A percentile compares a stretch with the other conserved stretches of the same genome.
These are phyloP conservation scores for Mucor plumbeus DNA, from an alignment of 371 early-diverging fungal species.

Conservation along the genomic window DNA sequence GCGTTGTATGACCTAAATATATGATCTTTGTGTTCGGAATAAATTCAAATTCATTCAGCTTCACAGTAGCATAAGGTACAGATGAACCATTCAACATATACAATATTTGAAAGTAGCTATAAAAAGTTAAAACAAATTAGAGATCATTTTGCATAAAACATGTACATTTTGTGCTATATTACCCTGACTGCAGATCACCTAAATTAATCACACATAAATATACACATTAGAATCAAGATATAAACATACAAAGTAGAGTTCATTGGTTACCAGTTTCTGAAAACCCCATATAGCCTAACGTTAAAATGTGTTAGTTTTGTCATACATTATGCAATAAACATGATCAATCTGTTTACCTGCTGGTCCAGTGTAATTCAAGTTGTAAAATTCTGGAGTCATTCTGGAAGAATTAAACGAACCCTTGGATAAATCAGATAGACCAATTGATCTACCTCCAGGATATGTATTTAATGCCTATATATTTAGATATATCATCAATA, in stretches of 20 bases:
- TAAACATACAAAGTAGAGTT: not conserved
- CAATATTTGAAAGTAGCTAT: constrained; percentile 25
- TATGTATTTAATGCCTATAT: constrained; percentile 40
- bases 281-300: constrained; percentile 30
- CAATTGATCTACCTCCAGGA: constrained; percentile 42
- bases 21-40: constrained; percentile 21
- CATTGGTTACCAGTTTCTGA: constrained; percentile 26
- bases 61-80: constrained; percentile 29
- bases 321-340: not conserved
- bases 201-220: not conserved
- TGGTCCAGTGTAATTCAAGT: constrained; percentile 50
- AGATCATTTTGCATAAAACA: not conserved
- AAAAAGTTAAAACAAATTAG: not conserved
- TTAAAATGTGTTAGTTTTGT: not conserved
- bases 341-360: constrained; percentile 31
- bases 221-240: not conserved
- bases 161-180: not conserved
- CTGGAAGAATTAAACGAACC: constrained; percentile 35
- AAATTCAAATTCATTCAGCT: constrained; percentile 28
- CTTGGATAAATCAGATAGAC: constrained; percentile 30
- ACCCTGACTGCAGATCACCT: constrained; percentile 32
- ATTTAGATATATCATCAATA: not conserved
- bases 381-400: constrained; percentile 47
- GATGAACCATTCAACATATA: constrained; percentile 19
- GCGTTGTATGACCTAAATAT: constrained; percentile 36